Base-by-base conservation (phyloP, 345 rosid species). In the Bruguiera gymnorhiza region DNA sequence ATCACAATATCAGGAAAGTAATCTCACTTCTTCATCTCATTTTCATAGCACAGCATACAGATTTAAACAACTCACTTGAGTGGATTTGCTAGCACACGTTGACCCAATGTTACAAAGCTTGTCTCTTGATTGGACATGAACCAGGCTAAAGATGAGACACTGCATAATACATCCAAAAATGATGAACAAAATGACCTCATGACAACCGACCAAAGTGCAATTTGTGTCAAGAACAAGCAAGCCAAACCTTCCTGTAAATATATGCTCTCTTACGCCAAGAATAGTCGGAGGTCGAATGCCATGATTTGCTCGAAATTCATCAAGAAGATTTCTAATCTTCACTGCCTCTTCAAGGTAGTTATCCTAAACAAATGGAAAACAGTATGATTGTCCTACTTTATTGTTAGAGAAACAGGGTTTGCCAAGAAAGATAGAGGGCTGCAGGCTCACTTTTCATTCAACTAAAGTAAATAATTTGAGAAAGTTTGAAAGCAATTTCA, bases 101-200 rank as follows among this genome's bases (percentile, higher is more conserved):
- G 99, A 52, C 96, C 99, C 78, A 95, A 73, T 59, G 99, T 95
- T 68, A 95, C 99, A 77, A 95, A 95, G 80, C 99, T 95, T 57
- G 99, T 92, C 84, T 95, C 99, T 82, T 95, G 99, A 80, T 95
- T 95, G 78, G 99, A 95, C 99, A 95, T 95, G 80, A 95, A 95
- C 98, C 88, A 84, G 46, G 99, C 99, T 75, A 95, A 80, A 70
- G 98, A 95, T 65, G 99, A 95, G 72, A 95, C 99, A 92, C 99
- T 95, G 93, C 83, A 84, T 60, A 54, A 70, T 53, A 79, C 36
- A 73, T 60, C 63, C 60, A 73, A 67, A 78, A 65, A 66, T 24
- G 67, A 53, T 46, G 16, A 32, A 72, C 55, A 74, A 73, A 67
- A 74, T 73, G 55, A 72, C 46, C 71, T 62, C 26, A 55, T 15